Evolutionary conservation across 192 early-diverging fungal species (phyloP), one percentile per base, ranked within the genome.

Genomic region (Glomus cerebriforme): DNA sequence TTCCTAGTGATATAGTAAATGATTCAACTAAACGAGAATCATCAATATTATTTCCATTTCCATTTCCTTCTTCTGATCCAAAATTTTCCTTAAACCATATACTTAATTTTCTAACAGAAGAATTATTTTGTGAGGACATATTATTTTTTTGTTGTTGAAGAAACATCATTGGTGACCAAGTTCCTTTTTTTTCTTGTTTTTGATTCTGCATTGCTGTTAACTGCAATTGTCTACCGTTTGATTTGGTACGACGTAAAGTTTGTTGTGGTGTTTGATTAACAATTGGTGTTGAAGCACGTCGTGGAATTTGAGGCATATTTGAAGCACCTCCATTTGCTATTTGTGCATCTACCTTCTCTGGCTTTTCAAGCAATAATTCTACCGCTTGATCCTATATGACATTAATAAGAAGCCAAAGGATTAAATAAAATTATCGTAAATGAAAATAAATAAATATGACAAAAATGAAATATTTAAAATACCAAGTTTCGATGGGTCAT

Each of bases 1-100:
- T 92, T 9, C 93, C 93, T 12, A 93, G 81, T 15, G 88, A 86
- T 17, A 93, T 90, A 0, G 92, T 93, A 79, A 94, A 94, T 1
- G 90, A 89, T 75, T 94, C 93, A 3, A 91, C 91, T 15, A 93
- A 83, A 19, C 91, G 65, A 59, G 65, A 19, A 69, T 78, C 66
- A n/a, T 78, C 77, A 12, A 26, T 31, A 67, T 67, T 26, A 22
- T 19, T 67, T 24, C 68, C 81, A 74, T 78, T 85, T 83, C 74
- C 84, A 58, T 82, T 71, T 17, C 85, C 87, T 47, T 91, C 83
- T 19, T 92, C 91, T 5, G 87, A 76, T 35, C 86, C 88, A 31
- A 90, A 83, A 73, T 89, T 89, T 67, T 87, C 91, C 59, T 88
- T 89, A 24, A 92, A 78, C 88, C 86, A 89, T 27, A 79, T 83